These are phyloP conservation scores for Rhynchosporium secalis DNA, from an alignment of 2,329 filamentous ascomycete species.

Conservation along the genomic window DNA sequence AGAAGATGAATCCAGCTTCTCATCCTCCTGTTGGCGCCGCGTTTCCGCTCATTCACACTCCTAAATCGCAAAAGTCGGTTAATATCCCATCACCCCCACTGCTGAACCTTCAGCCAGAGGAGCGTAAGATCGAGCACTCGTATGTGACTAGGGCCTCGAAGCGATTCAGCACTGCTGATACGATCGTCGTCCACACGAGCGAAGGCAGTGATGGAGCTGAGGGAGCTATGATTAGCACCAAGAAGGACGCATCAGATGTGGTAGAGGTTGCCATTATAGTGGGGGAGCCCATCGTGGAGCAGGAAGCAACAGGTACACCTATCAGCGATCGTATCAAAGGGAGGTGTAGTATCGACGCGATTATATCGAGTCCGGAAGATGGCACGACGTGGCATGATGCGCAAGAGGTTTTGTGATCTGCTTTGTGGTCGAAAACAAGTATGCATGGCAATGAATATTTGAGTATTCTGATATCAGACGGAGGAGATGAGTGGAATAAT, in stretches of 20 bases:
- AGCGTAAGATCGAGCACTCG: slow-evolving; percentile 5
- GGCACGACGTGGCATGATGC: slow-evolving; percentile 32
- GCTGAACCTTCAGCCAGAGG: not conserved
- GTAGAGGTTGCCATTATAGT: slow-evolving; percentile 14
- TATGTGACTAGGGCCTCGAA: slow-evolving; percentile 22
- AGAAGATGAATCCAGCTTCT: slow-evolving; percentile 24
- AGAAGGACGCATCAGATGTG: not conserved
- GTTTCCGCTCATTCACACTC: slow-evolving; percentile 19
- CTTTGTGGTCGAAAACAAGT: not conserved
- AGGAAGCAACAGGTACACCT: slow-evolving; percentile 27
- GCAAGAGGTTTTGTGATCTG: slow-evolving; percentile 21
- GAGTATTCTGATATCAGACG: not conserved
- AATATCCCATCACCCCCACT: slow-evolving; percentile 15
- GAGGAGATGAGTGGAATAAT: not conserved
- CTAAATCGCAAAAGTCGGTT: not conserved
- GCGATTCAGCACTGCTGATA: slow-evolving; percentile 16
- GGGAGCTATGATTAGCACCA: not conserved
- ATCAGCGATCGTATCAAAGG: slow-evolving; percentile 30
- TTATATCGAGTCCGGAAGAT: slow-evolving; percentile 29
- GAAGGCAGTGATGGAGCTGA: not conserved
- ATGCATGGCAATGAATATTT: not conserved
- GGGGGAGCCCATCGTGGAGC: slow-evolving; percentile 21
- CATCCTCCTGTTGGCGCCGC: slow-evolving; percentile 26
- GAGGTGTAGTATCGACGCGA: slow-evolving; percentile 32
- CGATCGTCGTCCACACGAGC: slow-evolving; percentile 22